Conservation (phyloP, 306 rosid genomes). For the Astragalus glycyphyllos region DNA sequence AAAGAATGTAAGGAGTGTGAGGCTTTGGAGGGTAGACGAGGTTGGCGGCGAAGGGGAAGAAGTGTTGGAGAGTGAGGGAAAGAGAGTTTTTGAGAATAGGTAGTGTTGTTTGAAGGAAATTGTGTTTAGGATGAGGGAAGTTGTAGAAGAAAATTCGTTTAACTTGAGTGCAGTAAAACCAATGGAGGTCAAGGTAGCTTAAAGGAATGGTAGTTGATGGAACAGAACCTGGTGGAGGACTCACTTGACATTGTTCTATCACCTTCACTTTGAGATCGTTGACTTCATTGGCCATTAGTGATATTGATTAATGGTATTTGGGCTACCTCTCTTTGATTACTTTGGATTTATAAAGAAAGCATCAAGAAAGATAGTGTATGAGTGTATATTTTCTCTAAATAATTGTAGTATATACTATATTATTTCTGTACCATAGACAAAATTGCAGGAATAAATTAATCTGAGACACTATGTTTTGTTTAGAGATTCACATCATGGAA, state of each 20-base stretch:
- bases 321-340: too few species aligned
- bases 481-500: too few species aligned
- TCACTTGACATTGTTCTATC: conserved; percentile 6
- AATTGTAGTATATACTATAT: too few species aligned
- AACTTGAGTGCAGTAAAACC: neutral
- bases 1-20: conserved; percentile 37
- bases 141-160: conserved; percentile 26
- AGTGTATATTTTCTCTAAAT: too few species aligned
- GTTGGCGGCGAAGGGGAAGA: neutral
- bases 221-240: conserved; percentile 34
- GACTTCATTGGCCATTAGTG: too few species aligned
- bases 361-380: too few species aligned
- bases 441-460: too few species aligned
- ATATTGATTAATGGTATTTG: too few species aligned
- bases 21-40: conserved; percentile 32
- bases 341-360: too few species aligned
- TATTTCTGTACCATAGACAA: too few species aligned
- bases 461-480: too few species aligned
- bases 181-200: conserved; percentile 29
- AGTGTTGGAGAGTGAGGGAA: conserved; percentile 27
- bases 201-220: conserved; percentile 30
- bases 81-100: conserved; percentile 38
- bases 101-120: conserved; percentile 33
- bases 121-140: conserved; percentile 24
- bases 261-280: neutral